These are phyloP conservation scores for Ophiosphaerella herpotricha DNA, from an alignment of 2,329 filamentous ascomycete species.

Conservation along the genomic window DNA sequence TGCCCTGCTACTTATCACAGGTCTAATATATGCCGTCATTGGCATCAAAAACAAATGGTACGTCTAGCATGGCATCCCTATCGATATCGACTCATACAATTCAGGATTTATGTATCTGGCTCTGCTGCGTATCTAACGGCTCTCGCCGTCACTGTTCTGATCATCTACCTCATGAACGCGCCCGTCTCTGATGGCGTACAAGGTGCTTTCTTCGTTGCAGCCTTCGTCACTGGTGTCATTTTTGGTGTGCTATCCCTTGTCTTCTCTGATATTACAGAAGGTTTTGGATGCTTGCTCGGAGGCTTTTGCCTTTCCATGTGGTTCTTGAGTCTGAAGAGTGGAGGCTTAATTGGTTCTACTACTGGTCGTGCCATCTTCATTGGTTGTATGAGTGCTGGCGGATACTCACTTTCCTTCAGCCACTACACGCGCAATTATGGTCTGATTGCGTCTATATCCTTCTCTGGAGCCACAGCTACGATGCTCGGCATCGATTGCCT, in stretches of 20 bases:
- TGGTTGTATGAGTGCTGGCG: slow-evolving; percentile 67
- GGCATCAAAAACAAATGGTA: slow-evolving; percentile 79
- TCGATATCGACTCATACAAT: slow-evolving; percentile 16
- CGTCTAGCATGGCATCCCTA: not conserved
- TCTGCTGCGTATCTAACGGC: slow-evolving; percentile 75
- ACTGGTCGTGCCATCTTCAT: slow-evolving; percentile 76
- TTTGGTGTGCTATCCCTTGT: slow-evolving; percentile 76
- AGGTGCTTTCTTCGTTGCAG: slow-evolving; percentile 83
- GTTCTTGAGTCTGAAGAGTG: slow-evolving; percentile 77
- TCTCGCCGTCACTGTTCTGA: slow-evolving; percentile 77
- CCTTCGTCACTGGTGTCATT: slow-evolving; percentile 71
- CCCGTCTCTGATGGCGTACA: slow-evolving; percentile 77
- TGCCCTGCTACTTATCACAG: slow-evolving; percentile 73
- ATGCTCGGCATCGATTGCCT: slow-evolving; percentile 91
- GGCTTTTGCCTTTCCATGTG: slow-evolving; percentile 90
- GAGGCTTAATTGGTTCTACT: slow-evolving; percentile 70
- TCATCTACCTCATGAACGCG: slow-evolving; percentile 84
- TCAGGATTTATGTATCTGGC: slow-evolving; percentile 62
- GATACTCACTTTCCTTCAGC: slow-evolving; percentile 72
- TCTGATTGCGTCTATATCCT: slow-evolving; percentile 76
- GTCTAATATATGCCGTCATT: slow-evolving; percentile 72
- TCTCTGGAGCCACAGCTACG: slow-evolving; percentile 77
- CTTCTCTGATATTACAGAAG: slow-evolving; percentile 82
- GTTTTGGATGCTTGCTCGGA: slow-evolving; percentile 83
- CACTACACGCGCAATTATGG: slow-evolving; percentile 78